Conservation (phyloP, 306 rosid genomes). For the Cyclanthera cordifolia region DNA sequence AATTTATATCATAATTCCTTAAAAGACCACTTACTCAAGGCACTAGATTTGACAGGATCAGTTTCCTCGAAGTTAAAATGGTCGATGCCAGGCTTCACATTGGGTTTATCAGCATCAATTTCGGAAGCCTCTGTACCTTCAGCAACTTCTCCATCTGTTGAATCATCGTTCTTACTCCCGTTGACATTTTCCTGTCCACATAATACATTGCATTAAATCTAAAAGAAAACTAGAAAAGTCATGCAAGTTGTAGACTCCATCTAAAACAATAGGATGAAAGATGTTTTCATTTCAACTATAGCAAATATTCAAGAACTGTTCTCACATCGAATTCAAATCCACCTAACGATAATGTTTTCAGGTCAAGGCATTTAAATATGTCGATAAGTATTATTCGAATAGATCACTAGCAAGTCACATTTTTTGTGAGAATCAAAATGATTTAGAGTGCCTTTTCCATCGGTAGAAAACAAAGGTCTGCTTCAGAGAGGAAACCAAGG, state of each 20-base stretch:
- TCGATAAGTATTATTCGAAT: neutral
- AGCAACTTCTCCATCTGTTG: constrained; percentile 27
- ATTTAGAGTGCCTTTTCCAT: neutral
- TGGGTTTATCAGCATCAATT: constrained; percentile 16
- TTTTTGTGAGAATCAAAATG: neutral
- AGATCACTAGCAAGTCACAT: neutral
- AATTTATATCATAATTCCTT: neutral
- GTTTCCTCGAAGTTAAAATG: constrained; percentile 53
- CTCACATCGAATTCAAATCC: neutral
- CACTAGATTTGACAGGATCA: constrained; percentile 62
- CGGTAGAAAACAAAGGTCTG: no score
- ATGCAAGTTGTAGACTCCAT: neutral
- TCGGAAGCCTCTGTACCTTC: constrained; percentile 20
- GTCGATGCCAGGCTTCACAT: constrained; percentile 50
- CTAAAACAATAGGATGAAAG: neutral
- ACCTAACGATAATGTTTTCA: neutral
- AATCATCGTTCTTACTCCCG: constrained; percentile 29
- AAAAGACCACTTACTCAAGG: constrained; percentile 59
- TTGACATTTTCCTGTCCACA: constrained; percentile 40
- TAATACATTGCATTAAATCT: constrained; percentile 13
- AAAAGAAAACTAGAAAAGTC: neutral
- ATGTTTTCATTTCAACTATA: neutral
- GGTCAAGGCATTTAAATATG: neutral
- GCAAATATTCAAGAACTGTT: neutral
- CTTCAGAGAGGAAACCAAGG: neutral